A percentile compares a stretch with the other conserved stretches of the same genome.
phyloP scores from a whole-genome alignment of 2,329 filamentous ascomycete genomes.

The Alternaria ventricosa region DNA sequence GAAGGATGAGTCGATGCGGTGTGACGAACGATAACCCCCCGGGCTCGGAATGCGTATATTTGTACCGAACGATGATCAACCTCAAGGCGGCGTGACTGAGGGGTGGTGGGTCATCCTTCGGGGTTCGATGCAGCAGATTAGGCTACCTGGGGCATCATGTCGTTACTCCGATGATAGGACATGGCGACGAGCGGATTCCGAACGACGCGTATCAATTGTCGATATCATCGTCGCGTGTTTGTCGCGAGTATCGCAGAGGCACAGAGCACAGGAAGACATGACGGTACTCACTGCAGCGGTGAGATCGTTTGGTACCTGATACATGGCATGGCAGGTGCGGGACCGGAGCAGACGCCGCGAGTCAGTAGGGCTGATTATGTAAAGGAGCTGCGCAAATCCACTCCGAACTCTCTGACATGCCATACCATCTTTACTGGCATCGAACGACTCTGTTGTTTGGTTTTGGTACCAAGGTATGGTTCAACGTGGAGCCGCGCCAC shows the following conservation, averaged over 20 bases:
- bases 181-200: not conserved
- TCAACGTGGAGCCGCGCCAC: not conserved
- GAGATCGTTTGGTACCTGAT: conserved; percentile 9
- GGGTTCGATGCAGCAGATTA: conserved; percentile 19
- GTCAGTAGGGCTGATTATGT: conserved; percentile 29
- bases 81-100: conserved; percentile 10
- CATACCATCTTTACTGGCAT: not conserved
- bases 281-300: conserved; percentile 28
- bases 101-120: conserved; percentile 19
- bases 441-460: conserved; percentile 4
- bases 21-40: not conserved
- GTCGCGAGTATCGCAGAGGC: not conserved
- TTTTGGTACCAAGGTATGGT: not conserved
- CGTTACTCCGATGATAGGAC: conserved; percentile 15
- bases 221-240: not conserved
- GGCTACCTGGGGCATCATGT: conserved; percentile 7
- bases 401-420: not conserved
- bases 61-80: not conserved
- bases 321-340: not conserved
- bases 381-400: conserved; percentile 31
- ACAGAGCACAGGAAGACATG: conserved; percentile 21
- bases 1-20: not conserved
- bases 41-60: conserved; percentile 11
- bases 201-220: not conserved
- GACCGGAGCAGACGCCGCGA: conserved; percentile 5